phyloP scores from a whole-genome alignment of 148 eudicot species.

The Linanthus parryae region DNA sequence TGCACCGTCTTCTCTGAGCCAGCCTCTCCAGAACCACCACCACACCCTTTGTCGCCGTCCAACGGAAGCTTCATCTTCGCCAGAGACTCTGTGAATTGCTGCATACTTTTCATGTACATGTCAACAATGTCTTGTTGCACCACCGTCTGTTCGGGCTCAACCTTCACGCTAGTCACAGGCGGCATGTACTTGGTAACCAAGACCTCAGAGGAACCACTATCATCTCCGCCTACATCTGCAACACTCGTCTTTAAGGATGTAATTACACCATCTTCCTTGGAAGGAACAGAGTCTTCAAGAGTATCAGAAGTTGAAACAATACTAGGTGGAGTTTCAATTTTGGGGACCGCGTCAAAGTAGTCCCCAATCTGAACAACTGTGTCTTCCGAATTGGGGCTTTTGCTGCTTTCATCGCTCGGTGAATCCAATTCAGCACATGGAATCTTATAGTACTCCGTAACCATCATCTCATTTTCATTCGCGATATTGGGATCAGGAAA shows the following conservation, averaged over 20 bases:
- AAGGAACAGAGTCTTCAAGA: constrained; percentile 8
- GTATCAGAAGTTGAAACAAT: background rate
- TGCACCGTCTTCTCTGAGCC: background rate
- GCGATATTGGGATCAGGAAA: constrained; percentile 14
- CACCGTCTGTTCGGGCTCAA: constrained; percentile 14
- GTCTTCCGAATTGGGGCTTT: constrained; percentile 7
- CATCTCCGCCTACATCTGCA: constrained; percentile 4
- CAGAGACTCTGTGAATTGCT: constrained; percentile 27
- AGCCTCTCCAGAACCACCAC: background rate
- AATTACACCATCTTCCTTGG: background rate
- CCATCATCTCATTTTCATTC: constrained; percentile 23
- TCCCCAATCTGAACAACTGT: background rate
- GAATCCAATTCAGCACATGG: constrained; percentile 4
- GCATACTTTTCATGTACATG: constrained; percentile 35
- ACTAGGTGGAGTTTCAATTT: constrained; percentile 3
- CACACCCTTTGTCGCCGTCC: constrained; percentile 2
- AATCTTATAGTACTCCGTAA: constrained; percentile 19
- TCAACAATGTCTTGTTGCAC: constrained; percentile 25
- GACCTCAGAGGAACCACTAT: constrained; percentile 5
- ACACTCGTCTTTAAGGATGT: constrained; percentile 7
- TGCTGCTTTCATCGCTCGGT: background rate
- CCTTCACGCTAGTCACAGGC: background rate
- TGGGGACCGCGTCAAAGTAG: constrained; percentile 5
- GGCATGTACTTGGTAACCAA: background rate
- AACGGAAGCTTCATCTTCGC: constrained; percentile 26